A percentile compares a stretch with the other conserved stretches of the same genome.
Conservation (phyloP, 2,329 filamentous ascomycete genomes). For the Colletotrichum tamarilloi region DNA sequence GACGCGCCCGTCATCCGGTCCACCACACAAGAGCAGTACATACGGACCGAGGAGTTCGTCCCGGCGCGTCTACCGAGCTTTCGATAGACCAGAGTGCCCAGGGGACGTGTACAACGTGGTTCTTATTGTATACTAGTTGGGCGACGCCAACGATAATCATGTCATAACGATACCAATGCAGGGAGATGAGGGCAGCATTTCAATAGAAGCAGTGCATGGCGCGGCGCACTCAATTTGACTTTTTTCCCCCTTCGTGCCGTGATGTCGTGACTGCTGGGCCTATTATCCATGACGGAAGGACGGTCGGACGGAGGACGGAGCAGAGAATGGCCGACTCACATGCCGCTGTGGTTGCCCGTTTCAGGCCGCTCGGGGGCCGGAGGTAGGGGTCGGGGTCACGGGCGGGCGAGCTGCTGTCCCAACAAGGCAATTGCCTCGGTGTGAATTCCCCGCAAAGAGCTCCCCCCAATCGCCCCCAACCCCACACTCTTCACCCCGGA, state of each 20-base stretch:
- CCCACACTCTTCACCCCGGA: conserved; percentile 32
- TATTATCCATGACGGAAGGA: too few relatives aligned
- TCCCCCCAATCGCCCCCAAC: conserved; percentile 15
- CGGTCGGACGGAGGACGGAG: too few relatives aligned
- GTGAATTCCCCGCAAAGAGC: conserved; percentile 43
- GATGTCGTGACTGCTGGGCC: too few relatives aligned
- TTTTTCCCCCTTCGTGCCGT: too few relatives aligned
- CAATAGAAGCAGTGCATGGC: conserved; percentile 22
- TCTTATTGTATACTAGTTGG: conserved; percentile 31
- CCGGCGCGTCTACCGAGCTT: conserved; percentile 70
- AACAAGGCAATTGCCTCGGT: conserved; percentile 49
- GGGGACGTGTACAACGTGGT: conserved; percentile 8
- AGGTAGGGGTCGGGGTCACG: neutral
- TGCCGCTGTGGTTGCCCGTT: conserved; percentile 20
- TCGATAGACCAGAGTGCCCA: conserved; percentile 44
- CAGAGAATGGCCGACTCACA: conserved; percentile 7
- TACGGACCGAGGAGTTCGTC: conserved; percentile 55
- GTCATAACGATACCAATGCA: conserved; percentile 35
- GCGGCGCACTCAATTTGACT: neutral
- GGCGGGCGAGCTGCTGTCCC: conserved; percentile 42
- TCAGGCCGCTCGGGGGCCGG: conserved; percentile 15
- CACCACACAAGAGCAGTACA: conserved; percentile 12
- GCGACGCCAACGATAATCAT: conserved; percentile 21
- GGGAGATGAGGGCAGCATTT: conserved; percentile 19
- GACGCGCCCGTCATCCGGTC: conserved; percentile 26